Base-by-base conservation (phyloP, 176 grass and related monocot species). In the Oryza punctata region DNA sequence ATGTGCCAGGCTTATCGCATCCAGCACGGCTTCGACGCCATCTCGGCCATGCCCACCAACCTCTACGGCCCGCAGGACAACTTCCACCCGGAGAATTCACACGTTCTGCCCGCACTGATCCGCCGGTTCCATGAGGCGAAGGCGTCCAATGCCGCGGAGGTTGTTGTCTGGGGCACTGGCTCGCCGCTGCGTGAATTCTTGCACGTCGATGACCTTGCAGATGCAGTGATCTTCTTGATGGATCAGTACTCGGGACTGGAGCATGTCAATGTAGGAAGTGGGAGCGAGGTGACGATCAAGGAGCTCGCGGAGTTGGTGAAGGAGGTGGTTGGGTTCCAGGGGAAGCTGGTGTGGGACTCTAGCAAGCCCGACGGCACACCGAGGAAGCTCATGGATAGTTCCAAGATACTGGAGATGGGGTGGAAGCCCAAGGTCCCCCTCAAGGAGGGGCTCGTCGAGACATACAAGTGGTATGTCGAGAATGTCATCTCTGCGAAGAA, bases 331-430 rank as follows among this genome's bases (percentile, higher is more conserved):
- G 94, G 94, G 0, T 96, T 93, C 80, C 52, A 71, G 77, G 93
- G 93, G 25, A 82, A 89, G 37, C 88, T 93, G 5, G 83, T 92
- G 10, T 96, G 94, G 94, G 91, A 96, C 63, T 68, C 86, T 10
- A 89, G 29, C 41, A 96, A 96, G 72, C 93, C 93, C 0, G 90
- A 96, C 0, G 90, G 93, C 57, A 96, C 90, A 2, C 93, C 93
- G 0, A 90, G 91, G 80, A 96, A 96, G 90, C 93, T 96, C 80
- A 92, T 96, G 90, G 93, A 96, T 79, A 91, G 72, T 73, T 96
- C 93, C 45, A 96, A 88, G 88, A 87, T 96, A 50, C 88, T 87
- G 26, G 76, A 61, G 15, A 91, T 93, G 80, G 93, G 93, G 1
- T 96, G 93, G 93, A 83, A 75, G 69, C 88, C 93, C 9, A 92